These are phyloP conservation scores for Cornus suecica DNA, from an alignment of 148 eudicot species.

Conservation along the genomic window DNA sequence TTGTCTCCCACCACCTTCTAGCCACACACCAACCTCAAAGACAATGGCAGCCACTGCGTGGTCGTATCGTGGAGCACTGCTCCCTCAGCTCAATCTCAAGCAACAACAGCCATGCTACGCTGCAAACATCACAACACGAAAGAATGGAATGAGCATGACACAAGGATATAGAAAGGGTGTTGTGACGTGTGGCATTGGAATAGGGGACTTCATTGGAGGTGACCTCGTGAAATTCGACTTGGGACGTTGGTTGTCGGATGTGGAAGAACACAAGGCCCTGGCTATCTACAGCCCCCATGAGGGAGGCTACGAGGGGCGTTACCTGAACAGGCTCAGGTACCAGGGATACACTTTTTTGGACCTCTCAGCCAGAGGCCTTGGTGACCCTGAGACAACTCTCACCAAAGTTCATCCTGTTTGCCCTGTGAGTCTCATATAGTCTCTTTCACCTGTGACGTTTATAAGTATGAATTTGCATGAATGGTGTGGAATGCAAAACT, in stretches of 20 bases:
- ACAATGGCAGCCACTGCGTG: constrained; percentile 23
- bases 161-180: background rate
- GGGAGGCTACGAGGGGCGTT: constrained; percentile 28
- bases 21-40: background rate
- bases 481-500: background rate
- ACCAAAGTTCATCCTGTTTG: constrained; percentile 30
- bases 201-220: constrained; percentile 85
- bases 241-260: constrained; percentile 78
- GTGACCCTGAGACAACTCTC: constrained; percentile 1
- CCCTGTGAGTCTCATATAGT: constrained; percentile 54
- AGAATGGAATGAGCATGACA: background rate
- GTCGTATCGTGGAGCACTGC: constrained; percentile 17
- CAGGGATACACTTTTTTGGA: background rate
- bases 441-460: background rate
- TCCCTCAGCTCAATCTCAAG: constrained; percentile 15
- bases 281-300: constrained; percentile 27
- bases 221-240: constrained; percentile 73
- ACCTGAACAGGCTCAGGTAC: constrained; percentile 30
- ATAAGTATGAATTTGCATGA: background rate
- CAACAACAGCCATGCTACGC: background rate
- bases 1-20: background rate
- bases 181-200: constrained; percentile 29
- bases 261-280: constrained; percentile 80
- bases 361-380: background rate
- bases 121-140: background rate